Evolutionary conservation across 495 filamentous ascomycete genomes (phyloP), one percentile per base, ranked within the genome.

Genomic region (Penicillium samsonianum): DNA sequence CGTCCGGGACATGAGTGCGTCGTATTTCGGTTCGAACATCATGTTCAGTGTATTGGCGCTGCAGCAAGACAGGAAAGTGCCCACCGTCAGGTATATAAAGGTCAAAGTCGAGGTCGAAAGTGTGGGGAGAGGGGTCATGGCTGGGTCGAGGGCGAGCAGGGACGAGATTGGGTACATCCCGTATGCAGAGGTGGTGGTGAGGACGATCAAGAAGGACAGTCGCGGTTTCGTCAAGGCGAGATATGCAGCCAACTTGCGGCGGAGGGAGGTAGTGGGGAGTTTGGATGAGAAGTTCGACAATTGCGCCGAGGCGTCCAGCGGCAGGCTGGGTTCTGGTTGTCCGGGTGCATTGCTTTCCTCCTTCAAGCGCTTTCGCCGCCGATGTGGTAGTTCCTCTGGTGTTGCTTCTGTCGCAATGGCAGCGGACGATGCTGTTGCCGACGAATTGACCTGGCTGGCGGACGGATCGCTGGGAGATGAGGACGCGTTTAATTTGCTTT

Each of bases 31-130:
- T 73, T 98, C 94, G 65, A 96, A 86, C 61, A 95, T 86, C 94
- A 98, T 98, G 78, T 98, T 98, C 49, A 98, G 78, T 0, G 94
- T 87, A 64, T 98, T 98, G 44, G 94, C 94, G 60, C 87, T 88
- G 47, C 91, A 90, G 30, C 79, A 89, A 66, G 88, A 89, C 8
- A 98, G 82, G 16, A 93, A 84, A 1, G 94, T 98, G 46, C 94
- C 94, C 14, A 84, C 81, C 0, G 93, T 96, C 63, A 98, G 84
- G 81, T 95, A 97, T 57, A 93, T 78, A 17, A 98, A 87, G 10
- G 95, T 98, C 35, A 98, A 78, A 5, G 94, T 87, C 30, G 87
- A 91, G 6, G 94, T 87, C 14, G 87, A 91, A 45, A 98, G 84
- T 9, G 91, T 93, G 0, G 94, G 93, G 17, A 90, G 86, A 42